Evolutionary conservation across 106 monocot species (phyloP).

Genomic region (Chionographis japonica): DNA sequence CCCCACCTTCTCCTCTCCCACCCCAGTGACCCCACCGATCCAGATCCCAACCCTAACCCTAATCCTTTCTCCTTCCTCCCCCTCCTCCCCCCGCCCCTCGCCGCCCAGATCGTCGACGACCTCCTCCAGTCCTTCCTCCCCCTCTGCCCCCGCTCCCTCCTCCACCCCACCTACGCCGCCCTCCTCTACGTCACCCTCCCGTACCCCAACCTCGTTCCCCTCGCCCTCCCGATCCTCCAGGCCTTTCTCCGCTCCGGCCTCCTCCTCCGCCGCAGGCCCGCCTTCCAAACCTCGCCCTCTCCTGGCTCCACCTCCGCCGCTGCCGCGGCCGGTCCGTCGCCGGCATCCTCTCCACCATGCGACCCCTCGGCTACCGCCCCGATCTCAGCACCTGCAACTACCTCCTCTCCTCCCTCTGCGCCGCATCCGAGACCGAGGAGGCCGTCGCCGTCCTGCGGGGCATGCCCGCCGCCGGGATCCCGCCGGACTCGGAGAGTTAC

Average conservation of each 20-base stretch:
- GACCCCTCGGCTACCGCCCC: conserved; percentile 11
- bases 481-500: conserved; percentile 24
- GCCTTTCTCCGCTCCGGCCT: conserved; percentile 12
- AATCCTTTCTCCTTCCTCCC: conserved; percentile 1
- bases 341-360: conserved; percentile 9
- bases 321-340: conserved; percentile 11
- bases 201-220: background rate
- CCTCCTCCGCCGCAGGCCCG: conserved; percentile 11
- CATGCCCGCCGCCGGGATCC: conserved; percentile 15
- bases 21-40: background rate
- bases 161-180: background rate
- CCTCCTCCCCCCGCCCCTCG: conserved; percentile 4
- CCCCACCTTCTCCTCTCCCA: conserved; percentile 3
- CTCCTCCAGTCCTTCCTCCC: conserved; percentile 8
- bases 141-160: conserved; percentile 15
- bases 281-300: conserved; percentile 7
- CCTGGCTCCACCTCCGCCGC: conserved; percentile 21
- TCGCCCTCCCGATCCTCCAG: background rate
- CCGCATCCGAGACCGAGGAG: conserved; percentile 15
- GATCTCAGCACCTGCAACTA: conserved; percentile 21
- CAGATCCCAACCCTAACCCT: background rate
- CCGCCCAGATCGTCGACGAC: conserved; percentile 9
- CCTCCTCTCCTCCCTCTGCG: conserved; percentile 25
- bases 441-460: conserved; percentile 11
- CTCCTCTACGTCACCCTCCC: conserved; percentile 13